Percentiles rank a stretch among this genome's conserved stretches.
These are phyloP conservation scores for Hypoxylon crocopeplum DNA, from an alignment of 495 filamentous ascomycete genomes.

Conservation along the genomic window DNA sequence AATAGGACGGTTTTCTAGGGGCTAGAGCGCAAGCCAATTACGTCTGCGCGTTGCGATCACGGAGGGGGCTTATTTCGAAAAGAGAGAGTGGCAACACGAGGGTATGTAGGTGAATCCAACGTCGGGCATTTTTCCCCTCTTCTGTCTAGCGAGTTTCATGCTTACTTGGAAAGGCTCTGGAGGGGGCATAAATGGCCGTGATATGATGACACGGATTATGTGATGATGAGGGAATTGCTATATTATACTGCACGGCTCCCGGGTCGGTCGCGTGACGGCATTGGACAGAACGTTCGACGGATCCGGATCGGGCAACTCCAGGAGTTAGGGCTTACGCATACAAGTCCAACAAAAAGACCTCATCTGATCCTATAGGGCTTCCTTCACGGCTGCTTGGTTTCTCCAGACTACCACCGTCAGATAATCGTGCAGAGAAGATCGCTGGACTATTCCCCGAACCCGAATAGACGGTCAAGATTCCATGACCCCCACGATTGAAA, in stretches of 20 bases:
- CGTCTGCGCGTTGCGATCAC: slow-evolving; percentile 22
- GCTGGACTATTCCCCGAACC: slow-evolving; percentile 13
- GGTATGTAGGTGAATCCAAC: slow-evolving; percentile 23
- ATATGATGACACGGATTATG: slow-evolving; percentile 29
- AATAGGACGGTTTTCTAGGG: slow-evolving; percentile 22
- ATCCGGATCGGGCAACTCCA: slow-evolving; percentile 18
- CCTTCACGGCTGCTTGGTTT: slow-evolving; percentile 7
- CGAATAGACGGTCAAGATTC: slow-evolving; percentile 16
- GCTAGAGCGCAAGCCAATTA: not conserved
- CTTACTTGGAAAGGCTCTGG: slow-evolving; percentile 1
- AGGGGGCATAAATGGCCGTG: slow-evolving; percentile 22
- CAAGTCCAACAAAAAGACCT: slow-evolving; percentile 18
- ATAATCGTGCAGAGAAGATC: slow-evolving; percentile 28
- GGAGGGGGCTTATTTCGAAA: slow-evolving; percentile 24
- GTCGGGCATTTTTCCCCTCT: slow-evolving; percentile 30
- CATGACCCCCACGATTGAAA: slow-evolving; percentile 28
- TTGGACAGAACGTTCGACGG: slow-evolving; percentile 16
- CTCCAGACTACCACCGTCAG: slow-evolving; percentile 23
- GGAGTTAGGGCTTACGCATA: slow-evolving; percentile 32
- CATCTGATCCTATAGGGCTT: slow-evolving; percentile 13
- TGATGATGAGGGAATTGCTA: slow-evolving; percentile 19
- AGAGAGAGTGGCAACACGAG: slow-evolving; percentile 20
- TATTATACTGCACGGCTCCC: slow-evolving; percentile 18
- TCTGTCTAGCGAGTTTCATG: slow-evolving; percentile 19
- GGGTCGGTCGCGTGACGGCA: slow-evolving; percentile 24